These are phyloP conservation scores for Pezicula rhizophila DNA, from an alignment of 2,329 filamentous ascomycete genomes.

Conservation along the genomic window DNA sequence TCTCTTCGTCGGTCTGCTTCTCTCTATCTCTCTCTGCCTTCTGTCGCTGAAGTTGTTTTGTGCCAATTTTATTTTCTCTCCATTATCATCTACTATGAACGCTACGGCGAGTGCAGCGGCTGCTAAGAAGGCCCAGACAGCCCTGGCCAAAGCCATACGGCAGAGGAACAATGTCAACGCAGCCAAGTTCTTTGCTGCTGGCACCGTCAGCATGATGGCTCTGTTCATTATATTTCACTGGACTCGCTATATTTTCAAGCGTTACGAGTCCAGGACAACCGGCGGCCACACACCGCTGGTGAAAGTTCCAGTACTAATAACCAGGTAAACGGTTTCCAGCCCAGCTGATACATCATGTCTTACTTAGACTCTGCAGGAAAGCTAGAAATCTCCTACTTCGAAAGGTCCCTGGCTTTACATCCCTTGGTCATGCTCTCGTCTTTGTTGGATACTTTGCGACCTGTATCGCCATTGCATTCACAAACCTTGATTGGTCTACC, in stretches of 20 bases:
- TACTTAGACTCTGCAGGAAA: not conserved
- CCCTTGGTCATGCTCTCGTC: conserved; percentile 31
- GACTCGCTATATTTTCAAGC: conserved; percentile 2
- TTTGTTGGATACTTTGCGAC: conserved; percentile 29
- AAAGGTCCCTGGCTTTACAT: conserved; percentile 23
- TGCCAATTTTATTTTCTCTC: not conserved
- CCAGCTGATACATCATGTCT: not conserved
- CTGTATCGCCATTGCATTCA: conserved; percentile 31
- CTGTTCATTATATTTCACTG: conserved; percentile 9
- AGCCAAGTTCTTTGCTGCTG: conserved; percentile 8
- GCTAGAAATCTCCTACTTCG: not conserved
- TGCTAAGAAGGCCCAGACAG: not conserved
- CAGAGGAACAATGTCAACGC: conserved; percentile 10
- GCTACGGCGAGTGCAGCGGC: not conserved
- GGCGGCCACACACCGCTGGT: not conserved
- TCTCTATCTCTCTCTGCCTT: too few relatives aligned
- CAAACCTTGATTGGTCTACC: conserved; percentile 18
- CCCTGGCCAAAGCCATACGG: conserved; percentile 1
- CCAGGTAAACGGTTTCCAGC: not conserved
- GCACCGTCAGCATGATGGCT: conserved; percentile 8
- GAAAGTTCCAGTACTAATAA: not conserved
- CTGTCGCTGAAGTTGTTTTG: too few relatives aligned
- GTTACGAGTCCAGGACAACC: not conserved
- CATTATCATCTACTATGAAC: not conserved
- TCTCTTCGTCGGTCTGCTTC: too few relatives aligned